Conservation (phyloP, 768 basidiomycete genomes). For the Tulasnella sp. region DNA sequence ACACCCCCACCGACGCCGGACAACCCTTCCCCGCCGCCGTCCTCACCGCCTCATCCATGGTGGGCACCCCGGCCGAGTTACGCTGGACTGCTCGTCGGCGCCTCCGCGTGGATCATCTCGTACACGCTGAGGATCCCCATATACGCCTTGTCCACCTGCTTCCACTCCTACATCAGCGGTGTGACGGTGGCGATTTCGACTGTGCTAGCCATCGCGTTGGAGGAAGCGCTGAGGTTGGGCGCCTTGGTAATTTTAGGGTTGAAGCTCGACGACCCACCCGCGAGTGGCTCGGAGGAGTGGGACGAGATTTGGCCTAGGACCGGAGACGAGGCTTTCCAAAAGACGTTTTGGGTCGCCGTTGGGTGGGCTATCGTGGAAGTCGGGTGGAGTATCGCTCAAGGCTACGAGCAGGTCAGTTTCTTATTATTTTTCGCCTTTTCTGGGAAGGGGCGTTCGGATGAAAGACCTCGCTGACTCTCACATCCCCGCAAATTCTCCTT, state of each 20-base stretch:
- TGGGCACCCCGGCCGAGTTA: slow-evolving; percentile 20
- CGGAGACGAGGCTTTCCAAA: slow-evolving; percentile 41
- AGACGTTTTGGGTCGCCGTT: slow-evolving; percentile 68
- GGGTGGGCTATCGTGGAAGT: slow-evolving; percentile 67
- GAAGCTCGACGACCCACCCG: slow-evolving; percentile 19
- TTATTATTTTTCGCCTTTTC: background rate
- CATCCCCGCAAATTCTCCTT: background rate
- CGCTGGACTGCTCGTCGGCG: slow-evolving; percentile 51
- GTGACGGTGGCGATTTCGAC: slow-evolving; percentile 29
- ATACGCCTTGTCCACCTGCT: slow-evolving; percentile 27
- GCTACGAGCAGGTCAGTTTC: slow-evolving; percentile 52
- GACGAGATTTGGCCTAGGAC: slow-evolving; percentile 2
- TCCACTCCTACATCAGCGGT: slow-evolving; percentile 28
- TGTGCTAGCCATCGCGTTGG: slow-evolving; percentile 38
- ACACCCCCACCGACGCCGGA: background rate
- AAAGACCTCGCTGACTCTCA: background rate
- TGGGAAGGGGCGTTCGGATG: background rate
- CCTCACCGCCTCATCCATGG: background rate
- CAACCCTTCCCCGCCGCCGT: background rate
- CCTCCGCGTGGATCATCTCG: slow-evolving; percentile 48
- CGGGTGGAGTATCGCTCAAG: slow-evolving; percentile 51
- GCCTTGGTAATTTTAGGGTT: slow-evolving; percentile 43
- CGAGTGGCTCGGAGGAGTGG: background rate
- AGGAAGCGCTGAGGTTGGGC: slow-evolving; percentile 43
- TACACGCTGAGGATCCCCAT: slow-evolving; percentile 42